These are phyloP conservation scores for Wallacemonas sp. DNA, from an alignment of 208 protist genomes.

Conservation along the genomic window DNA sequence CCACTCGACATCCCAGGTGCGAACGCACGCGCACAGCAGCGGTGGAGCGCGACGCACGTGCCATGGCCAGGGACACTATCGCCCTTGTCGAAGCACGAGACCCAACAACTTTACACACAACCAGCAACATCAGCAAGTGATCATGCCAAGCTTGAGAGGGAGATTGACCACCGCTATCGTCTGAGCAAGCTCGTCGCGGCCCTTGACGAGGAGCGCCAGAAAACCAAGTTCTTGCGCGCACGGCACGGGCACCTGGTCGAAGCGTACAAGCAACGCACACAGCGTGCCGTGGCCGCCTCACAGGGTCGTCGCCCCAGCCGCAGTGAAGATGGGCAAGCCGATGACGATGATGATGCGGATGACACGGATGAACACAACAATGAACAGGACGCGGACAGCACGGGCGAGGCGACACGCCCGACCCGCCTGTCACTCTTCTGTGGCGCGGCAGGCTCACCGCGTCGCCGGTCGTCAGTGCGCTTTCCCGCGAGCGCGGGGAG, in stretches of 20 bases:
- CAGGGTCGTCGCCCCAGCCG: no score
- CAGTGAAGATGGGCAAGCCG: no score
- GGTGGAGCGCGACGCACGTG: slow-evolving; percentile 4
- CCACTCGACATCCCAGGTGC: not conserved
- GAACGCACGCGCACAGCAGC: not conserved
- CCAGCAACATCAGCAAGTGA: not conserved
- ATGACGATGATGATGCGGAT: no score
- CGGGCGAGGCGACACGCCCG: not conserved
- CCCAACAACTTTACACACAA: no score
- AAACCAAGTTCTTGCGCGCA: not conserved
- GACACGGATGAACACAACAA: not conserved
- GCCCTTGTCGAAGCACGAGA: no score
- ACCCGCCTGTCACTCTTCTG: not conserved
- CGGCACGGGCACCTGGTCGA: not conserved
- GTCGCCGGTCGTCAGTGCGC: no score
- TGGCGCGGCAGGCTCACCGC: not conserved
- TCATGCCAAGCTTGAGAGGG: not conserved
- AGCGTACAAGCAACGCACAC: not conserved
- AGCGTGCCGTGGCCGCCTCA: not conserved
- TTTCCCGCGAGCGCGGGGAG: not conserved
- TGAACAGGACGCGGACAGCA: not conserved
- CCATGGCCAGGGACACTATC: not conserved
- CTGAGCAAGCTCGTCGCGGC: slow-evolving; percentile 15
- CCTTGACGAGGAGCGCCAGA: slow-evolving; percentile 4
- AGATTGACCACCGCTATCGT: slow-evolving; percentile 10